Evolutionary conservation across 768 basidiomycete species (phyloP).

Genomic region (Tylopilus subfusipes): DNA sequence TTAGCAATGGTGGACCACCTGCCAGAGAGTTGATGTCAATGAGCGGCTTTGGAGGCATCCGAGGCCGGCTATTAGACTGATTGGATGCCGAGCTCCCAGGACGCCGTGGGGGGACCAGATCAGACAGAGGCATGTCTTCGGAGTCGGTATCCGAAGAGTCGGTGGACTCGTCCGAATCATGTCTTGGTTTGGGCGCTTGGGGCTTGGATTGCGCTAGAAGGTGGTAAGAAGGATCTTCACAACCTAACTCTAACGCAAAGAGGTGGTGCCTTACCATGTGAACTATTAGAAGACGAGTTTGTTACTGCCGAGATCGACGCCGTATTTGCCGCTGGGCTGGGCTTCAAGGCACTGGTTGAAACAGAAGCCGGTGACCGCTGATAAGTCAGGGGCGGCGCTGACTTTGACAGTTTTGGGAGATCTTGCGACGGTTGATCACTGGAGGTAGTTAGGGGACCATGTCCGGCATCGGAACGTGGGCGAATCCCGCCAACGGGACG

Average conservation of each 20-base stretch:
- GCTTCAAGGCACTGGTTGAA: slow-evolving; percentile 57
- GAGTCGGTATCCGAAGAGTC: slow-evolving; percentile 43
- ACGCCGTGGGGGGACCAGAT: slow-evolving; percentile 56
- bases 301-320: slow-evolving; percentile 41
- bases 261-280: slow-evolving; percentile 28
- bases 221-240: neutral
- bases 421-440: slow-evolving; percentile 1
- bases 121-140: slow-evolving; percentile 62
- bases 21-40: slow-evolving; percentile 36
- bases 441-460: slow-evolving; percentile 5
- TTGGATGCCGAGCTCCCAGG: slow-evolving; percentile 59
- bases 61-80: slow-evolving; percentile 22
- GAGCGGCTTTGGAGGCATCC: slow-evolving; percentile 42
- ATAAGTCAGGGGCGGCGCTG: slow-evolving; percentile 30
- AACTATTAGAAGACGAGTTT: slow-evolving; percentile 25
- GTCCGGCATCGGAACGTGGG: slow-evolving; percentile 20
- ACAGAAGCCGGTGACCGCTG: slow-evolving; percentile 47
- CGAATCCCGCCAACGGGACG: slow-evolving; percentile 12
- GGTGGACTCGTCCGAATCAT: slow-evolving; percentile 25
- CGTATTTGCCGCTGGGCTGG: slow-evolving; percentile 48
- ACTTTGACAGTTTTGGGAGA: slow-evolving; percentile 11
- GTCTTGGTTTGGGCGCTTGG: slow-evolving; percentile 2
- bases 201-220: slow-evolving; percentile 5
- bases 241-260: neutral
- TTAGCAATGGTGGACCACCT: slow-evolving; percentile 36